Evolutionary conservation across 2,329 filamentous ascomycete species (phyloP).

Genomic region (Aspergillus piperis): DNA sequence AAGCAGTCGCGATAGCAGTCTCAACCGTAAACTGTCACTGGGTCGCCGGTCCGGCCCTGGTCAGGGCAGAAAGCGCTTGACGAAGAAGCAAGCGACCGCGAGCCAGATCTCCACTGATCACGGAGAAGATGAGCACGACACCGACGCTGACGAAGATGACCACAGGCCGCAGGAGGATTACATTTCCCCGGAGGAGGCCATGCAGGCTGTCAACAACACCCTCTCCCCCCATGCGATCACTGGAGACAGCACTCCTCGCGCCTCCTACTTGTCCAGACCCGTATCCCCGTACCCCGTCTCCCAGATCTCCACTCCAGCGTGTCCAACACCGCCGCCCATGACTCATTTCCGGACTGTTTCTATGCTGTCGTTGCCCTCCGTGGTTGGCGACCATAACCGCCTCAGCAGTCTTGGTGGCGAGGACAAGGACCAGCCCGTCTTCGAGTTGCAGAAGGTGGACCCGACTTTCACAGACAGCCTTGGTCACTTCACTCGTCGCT

Average conservation of each 20-base stretch:
- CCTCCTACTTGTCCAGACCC: background rate
- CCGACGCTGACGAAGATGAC: background rate
- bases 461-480: conserved; percentile 66
- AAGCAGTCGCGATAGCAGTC: conserved; percentile 27
- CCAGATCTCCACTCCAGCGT: conserved; percentile 1
- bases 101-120: background rate
- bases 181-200: conserved; percentile 13
- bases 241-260: background rate
- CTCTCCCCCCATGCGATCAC: background rate
- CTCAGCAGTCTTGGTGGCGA: conserved; percentile 31
- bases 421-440: conserved; percentile 55
- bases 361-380: conserved; percentile 55
- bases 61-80: conserved; percentile 18
- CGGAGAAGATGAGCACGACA: background rate
- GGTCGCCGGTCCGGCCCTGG: conserved; percentile 42
- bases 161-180: background rate
- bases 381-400: conserved; percentile 57
- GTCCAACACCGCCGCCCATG: conserved; percentile 2
- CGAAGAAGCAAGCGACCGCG: background rate
- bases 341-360: conserved; percentile 37
- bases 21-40: conserved; percentile 39
- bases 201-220: conserved; percentile 9
- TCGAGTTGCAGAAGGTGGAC: conserved; percentile 64
- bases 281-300: conserved; percentile 8
- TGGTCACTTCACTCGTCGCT: conserved; percentile 60